Conservation (phyloP, 2,329 filamentous ascomycete genomes). For the Colletotrichum scovillei region DNA sequence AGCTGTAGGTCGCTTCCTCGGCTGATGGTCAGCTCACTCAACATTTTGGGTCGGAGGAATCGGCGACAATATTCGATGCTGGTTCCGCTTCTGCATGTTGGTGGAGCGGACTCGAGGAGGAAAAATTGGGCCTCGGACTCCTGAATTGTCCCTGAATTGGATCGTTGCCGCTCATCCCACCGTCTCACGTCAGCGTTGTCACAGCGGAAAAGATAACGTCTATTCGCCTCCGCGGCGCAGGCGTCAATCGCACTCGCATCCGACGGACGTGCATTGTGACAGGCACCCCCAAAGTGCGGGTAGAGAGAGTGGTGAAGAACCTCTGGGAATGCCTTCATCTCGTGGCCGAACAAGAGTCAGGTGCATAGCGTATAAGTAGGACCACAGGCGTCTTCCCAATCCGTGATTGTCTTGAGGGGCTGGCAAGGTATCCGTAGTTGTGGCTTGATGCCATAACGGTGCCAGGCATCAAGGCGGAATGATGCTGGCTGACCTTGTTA, state of each 20-base stretch:
- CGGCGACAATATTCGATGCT: neutral
- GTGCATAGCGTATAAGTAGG: neutral
- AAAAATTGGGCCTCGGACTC: conserved; percentile 6
- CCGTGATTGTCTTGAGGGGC: neutral
- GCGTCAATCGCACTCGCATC: conserved; percentile 5
- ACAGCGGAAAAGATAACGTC: neutral
- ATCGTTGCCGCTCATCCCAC: neutral
- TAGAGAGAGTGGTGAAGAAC: neutral
- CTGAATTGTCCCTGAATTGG: neutral
- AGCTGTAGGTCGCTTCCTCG: neutral
- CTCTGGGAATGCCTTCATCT: neutral
- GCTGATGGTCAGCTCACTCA: conserved; percentile 1
- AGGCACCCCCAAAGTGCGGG: neutral
- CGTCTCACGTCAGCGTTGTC: neutral
- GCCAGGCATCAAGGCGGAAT: no score
- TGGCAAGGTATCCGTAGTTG: neutral
- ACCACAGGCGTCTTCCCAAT: neutral
- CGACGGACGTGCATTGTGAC: neutral
- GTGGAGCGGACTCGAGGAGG: neutral
- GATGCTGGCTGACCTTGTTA: neutral
- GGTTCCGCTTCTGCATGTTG: neutral
- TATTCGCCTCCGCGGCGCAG: neutral
- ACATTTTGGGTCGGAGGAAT: neutral
- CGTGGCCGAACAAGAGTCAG: neutral
- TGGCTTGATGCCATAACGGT: no score